Conservation (phyloP, 2,329 filamentous ascomycete genomes). For the Magnaporthiopsis incrustans region DNA sequence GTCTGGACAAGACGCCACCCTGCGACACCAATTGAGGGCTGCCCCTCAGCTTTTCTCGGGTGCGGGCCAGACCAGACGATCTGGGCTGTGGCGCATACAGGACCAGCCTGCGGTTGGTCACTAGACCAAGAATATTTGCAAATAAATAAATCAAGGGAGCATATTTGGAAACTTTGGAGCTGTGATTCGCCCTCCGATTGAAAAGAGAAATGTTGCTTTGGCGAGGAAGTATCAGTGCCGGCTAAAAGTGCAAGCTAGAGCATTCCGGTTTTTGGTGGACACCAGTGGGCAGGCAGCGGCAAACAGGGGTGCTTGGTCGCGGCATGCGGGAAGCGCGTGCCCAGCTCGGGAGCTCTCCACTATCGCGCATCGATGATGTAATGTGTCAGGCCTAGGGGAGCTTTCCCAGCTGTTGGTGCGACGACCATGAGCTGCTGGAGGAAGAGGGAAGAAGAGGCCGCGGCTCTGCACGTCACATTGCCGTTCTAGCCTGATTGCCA, state of each 20-base stretch:
- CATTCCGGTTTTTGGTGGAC: neutral
- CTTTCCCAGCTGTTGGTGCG: neutral
- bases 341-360: neutral
- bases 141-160: neutral
- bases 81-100: too few species aligned
- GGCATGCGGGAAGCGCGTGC: neutral
- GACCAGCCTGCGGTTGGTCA: too few species aligned
- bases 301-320: neutral
- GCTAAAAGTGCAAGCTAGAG: neutral
- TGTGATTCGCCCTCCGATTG: neutral
- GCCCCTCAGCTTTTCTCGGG: neutral
- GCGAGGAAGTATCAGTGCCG: neutral
- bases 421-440: neutral
- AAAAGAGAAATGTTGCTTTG: neutral
- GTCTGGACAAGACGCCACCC: neutral
- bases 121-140: neutral
- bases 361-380: neutral
- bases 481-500: neutral
- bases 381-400: neutral
- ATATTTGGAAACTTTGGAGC: neutral
- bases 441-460: neutral
- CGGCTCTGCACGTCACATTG: neutral
- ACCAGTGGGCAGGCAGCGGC: neutral
- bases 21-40: neutral
- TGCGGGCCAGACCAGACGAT: neutral